Evolutionary conservation across 345 rosid genomes (phyloP).

Genomic region (Gossypium arboreum): DNA sequence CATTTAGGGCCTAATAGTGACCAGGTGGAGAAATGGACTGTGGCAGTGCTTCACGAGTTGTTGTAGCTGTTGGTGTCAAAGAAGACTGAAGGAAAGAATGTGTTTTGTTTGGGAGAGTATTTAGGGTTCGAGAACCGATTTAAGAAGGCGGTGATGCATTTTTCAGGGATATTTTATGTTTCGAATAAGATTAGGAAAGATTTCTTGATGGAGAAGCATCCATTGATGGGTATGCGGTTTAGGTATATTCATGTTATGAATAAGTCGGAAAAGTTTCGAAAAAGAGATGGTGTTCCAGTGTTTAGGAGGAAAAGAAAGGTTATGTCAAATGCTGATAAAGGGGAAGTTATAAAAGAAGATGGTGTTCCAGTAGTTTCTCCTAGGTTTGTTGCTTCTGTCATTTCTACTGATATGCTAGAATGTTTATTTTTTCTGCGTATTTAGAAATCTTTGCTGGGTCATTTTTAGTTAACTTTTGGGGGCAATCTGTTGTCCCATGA

Average conservation of each 20-base stretch:
- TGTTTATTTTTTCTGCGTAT: too few species aligned
- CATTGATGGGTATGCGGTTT: slow-evolving; percentile 78
- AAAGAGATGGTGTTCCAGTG: slow-evolving; percentile 9
- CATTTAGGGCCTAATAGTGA: slow-evolving; percentile 47
- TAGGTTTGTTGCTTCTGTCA: too few species aligned
- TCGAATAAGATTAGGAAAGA: slow-evolving; percentile 75
- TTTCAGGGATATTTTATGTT: slow-evolving; percentile 78
- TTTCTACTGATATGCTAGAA: too few species aligned
- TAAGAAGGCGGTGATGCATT: slow-evolving; percentile 60
- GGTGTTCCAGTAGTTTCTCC: too few species aligned
- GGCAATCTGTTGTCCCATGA: too few species aligned
- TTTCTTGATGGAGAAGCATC: slow-evolving; percentile 63
- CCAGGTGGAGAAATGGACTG: slow-evolving; percentile 78
- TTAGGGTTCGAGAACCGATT: slow-evolving; percentile 62
- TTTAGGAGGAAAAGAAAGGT: slow-evolving; percentile 8
- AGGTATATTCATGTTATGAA: slow-evolving; percentile 71
- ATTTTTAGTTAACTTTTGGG: too few species aligned
- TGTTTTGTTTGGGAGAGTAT: slow-evolving; percentile 59
- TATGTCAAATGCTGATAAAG: neutral
- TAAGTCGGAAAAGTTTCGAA: slow-evolving; percentile 23
- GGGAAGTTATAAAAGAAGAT: neutral
- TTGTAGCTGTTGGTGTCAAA: slow-evolving; percentile 56
- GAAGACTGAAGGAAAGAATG: slow-evolving; percentile 69
- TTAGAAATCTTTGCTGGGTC: too few species aligned
- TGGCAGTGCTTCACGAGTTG: slow-evolving; percentile 76